These are phyloP conservation scores for Cucurbita argyrosperma DNA, from an alignment of 306 rosid species.

Conservation along the genomic window DNA sequence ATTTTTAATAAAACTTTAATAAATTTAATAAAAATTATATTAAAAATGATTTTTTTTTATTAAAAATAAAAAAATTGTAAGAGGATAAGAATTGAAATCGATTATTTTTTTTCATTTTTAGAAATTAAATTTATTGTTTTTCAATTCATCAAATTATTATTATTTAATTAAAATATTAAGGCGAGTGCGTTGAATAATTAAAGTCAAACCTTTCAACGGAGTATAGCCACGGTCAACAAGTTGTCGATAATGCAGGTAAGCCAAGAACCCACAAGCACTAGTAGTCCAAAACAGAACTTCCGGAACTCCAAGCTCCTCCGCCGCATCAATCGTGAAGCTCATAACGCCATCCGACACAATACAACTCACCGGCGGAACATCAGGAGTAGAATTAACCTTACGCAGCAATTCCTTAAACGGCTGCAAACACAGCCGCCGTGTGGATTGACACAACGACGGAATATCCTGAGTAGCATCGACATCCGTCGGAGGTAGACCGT, in stretches of 20 bases:
- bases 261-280: conserved; percentile 30
- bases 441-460: conserved; percentile 7
- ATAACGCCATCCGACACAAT: conserved; percentile 21
- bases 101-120: too few relatives aligned
- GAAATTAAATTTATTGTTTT: too few relatives aligned
- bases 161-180: too few relatives aligned
- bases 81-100: too few relatives aligned
- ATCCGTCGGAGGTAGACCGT: conserved; percentile 17
- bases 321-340: conserved; percentile 27
- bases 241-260: conserved; percentile 5
- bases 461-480: conserved; percentile 13
- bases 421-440: neutral
- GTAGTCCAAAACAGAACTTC: conserved; percentile 22
- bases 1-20: too few relatives aligned
- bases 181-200: too few relatives aligned
- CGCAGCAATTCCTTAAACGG: conserved; percentile 15
- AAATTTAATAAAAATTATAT: too few relatives aligned
- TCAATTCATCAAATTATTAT: too few relatives aligned
- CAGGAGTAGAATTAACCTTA: conserved; percentile 6
- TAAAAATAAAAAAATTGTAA: too few relatives aligned
- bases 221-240: conserved; percentile 14
- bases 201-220: conserved; percentile 24
- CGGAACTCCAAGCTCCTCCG: conserved; percentile 21
- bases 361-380: conserved; percentile 13
- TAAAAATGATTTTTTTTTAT: too few relatives aligned